Conservation (phyloP, 2,329 filamentous ascomycete genomes). For the Didymella arachidicola region DNA sequence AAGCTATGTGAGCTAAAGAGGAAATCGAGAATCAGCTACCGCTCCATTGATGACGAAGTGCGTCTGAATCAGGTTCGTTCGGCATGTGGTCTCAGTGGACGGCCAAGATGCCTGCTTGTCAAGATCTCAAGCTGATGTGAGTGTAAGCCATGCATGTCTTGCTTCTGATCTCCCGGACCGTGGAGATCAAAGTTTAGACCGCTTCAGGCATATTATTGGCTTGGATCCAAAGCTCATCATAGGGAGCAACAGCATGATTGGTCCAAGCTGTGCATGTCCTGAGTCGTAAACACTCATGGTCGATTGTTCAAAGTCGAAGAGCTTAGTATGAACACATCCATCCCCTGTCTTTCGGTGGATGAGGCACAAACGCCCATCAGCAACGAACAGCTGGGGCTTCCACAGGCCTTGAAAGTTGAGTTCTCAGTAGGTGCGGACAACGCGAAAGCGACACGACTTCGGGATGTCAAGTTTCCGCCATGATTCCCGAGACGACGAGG, state of each 20-base stretch:
- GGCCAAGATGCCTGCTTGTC: neutral
- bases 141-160: conserved; percentile 16
- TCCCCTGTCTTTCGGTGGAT: conserved; percentile 2
- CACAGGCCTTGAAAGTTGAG: conserved; percentile 5
- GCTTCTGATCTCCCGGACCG: conserved; percentile 26
- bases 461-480: conserved; percentile 31
- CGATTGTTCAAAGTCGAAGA: no score
- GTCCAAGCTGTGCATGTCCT: neutral
- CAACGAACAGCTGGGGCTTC: conserved; percentile 23
- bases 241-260: neutral
- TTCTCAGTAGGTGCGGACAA: conserved; percentile 7
- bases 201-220: conserved; percentile 10
- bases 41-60: neutral
- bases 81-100: neutral
- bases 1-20: neutral
- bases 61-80: neutral
- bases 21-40: neutral
- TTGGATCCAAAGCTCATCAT: conserved; percentile 18
- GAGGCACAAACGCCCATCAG: conserved; percentile 15
- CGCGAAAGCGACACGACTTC: conserved; percentile 23
- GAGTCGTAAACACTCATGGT: neutral
- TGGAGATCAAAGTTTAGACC: conserved; percentile 26
- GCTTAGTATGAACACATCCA: conserved; percentile 7
- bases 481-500: conserved; percentile 19
- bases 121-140: conserved; percentile 10